Conservation (phyloP, 78 protist species). For the Dictyostelium intermedium region DNA sequence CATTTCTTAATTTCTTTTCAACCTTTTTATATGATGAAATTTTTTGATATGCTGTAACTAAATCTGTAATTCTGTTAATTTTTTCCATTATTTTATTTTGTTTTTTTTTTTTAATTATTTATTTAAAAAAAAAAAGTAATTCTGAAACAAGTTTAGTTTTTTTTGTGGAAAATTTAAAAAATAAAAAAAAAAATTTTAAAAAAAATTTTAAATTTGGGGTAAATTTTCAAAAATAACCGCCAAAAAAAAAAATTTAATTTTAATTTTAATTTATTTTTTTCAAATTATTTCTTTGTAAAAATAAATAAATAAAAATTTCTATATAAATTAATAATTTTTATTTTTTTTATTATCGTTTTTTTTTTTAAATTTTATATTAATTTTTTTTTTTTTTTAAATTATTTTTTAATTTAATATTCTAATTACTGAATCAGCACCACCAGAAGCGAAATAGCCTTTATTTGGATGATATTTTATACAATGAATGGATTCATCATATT, state of each 20-base stretch:
- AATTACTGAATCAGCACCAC: constrained; percentile 82
- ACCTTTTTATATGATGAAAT: neutral
- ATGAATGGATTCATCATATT: constrained; percentile 73
- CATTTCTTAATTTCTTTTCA: neutral
- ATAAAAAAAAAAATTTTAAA: no score
- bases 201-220: neutral
- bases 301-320: no score
- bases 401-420: neutral
- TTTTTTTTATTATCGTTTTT: neutral
- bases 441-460: constrained; percentile 76
- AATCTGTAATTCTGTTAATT: neutral
- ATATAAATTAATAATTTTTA: neutral
- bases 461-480: constrained; percentile 77
- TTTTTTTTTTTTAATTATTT: neutral
- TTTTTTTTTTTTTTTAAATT: neutral
- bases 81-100: neutral
- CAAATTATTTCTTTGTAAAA: no score
- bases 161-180: no score
- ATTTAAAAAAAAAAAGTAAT: no score
- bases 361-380: neutral
- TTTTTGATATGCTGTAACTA: neutral
- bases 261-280: no score
- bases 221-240: neutral
- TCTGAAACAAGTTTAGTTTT: no score
- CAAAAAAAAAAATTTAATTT: neutral